Evolutionary conservation across 2,329 filamentous ascomycete genomes (phyloP).

Genomic region (Dothistroma pini): DNA sequence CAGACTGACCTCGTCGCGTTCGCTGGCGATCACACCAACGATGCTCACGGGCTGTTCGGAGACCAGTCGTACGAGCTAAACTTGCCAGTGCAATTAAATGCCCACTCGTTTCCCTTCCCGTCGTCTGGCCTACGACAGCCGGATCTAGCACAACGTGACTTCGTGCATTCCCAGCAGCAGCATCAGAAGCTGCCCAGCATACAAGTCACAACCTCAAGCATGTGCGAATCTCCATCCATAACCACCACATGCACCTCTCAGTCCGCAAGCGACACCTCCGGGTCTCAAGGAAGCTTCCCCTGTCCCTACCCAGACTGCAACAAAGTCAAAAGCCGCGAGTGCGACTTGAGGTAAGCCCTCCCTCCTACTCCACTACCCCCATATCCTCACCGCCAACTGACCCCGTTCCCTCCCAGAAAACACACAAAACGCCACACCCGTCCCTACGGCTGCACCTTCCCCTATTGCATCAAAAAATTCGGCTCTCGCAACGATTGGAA

Average conservation of each 20-base stretch:
- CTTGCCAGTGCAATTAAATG: neutral
- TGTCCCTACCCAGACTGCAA: neutral
- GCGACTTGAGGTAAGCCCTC: neutral
- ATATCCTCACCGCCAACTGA: neutral
- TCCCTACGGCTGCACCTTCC: conserved; percentile 78
- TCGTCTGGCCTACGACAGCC: neutral
- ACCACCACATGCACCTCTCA: conserved; percentile 3
- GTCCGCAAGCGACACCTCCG: neutral
- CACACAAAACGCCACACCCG: conserved; percentile 76
- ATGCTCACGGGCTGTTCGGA: neutral
- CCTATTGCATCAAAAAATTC: conserved; percentile 66
- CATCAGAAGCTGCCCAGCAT: neutral
- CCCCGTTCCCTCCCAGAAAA: conserved; percentile 56
- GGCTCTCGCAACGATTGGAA: conserved; percentile 97
- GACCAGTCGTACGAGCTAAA: neutral
- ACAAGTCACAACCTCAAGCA: neutral
- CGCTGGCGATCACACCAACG: conserved; percentile 1
- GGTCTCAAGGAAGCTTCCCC: neutral
- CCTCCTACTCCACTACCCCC: neutral
- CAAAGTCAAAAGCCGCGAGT: neutral
- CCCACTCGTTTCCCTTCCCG: neutral
- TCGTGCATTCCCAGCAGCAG: neutral
- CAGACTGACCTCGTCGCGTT: neutral
- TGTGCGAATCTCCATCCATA: neutral
- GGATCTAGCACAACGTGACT: neutral